A percentile compares a stretch with the other conserved stretches of the same genome.
These are phyloP conservation scores for Vigna mungo DNA, from an alignment of 306 rosid genomes.

Conservation along the genomic window DNA sequence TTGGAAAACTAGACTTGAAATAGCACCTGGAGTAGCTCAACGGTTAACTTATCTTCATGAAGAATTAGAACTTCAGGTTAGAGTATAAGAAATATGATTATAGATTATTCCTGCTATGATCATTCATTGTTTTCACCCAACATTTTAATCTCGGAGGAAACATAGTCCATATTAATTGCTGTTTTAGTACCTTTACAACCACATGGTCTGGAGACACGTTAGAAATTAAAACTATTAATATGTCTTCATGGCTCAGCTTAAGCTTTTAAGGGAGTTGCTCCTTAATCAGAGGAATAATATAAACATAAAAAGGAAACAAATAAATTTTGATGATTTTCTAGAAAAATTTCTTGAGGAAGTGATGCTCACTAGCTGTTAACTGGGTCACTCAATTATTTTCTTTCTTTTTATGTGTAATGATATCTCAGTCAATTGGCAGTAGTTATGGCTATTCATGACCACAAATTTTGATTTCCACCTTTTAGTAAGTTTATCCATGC, in stretches of 20 bases:
- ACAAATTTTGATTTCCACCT: neutral
- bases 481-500: neutral
- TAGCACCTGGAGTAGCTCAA: slow-evolving; percentile 75
- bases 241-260: no score
- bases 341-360: neutral
- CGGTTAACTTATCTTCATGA: slow-evolving; percentile 80
- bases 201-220: no score
- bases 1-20: slow-evolving; percentile 75
- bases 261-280: no score
- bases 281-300: no score
- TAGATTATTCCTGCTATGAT: neutral
- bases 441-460: neutral
- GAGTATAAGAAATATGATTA: slow-evolving; percentile 23
- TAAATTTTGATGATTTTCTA: neutral
- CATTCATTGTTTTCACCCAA: neutral
- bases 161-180: no score
- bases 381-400: neutral
- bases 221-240: no score
- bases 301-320: no score
- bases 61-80: slow-evolving; percentile 86
- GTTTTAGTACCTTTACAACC: no score
- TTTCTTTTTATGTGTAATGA: neutral
- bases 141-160: no score
- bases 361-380: neutral
- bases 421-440: no score